Evolutionary conservation across 164 flowering plant species (phyloP).

Genomic region (Macadamia integrifolia): DNA sequence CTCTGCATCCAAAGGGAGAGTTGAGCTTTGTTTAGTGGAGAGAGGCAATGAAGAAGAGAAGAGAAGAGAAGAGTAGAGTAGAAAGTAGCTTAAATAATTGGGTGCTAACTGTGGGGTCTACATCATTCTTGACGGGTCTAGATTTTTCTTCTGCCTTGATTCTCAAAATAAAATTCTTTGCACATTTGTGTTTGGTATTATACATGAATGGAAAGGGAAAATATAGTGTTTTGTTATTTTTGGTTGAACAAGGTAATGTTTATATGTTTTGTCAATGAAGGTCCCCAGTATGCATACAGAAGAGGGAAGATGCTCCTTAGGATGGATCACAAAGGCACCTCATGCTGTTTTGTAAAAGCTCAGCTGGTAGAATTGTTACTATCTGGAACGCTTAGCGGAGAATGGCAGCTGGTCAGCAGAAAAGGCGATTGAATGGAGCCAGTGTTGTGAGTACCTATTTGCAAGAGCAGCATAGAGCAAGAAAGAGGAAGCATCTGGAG

Average conservation of each 20-base stretch:
- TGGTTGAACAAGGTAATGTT: background rate
- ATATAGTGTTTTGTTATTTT: background rate
- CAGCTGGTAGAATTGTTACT: background rate
- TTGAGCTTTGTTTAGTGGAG: background rate
- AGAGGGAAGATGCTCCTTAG: background rate
- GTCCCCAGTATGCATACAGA: background rate
- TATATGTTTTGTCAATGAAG: slow-evolving; percentile 9
- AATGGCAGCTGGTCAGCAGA: slow-evolving; percentile 79
- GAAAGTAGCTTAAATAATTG: background rate
- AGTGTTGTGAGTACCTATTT: slow-evolving; percentile 35
- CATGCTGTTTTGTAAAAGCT: background rate
- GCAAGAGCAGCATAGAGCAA: slow-evolving; percentile 35
- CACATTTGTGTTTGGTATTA: background rate
- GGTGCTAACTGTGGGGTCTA: background rate
- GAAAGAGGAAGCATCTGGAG: slow-evolving; percentile 40
- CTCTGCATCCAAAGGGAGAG: background rate
- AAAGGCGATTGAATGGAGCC: slow-evolving; percentile 49
- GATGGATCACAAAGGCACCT: slow-evolving; percentile 1
- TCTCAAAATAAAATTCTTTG: background rate
- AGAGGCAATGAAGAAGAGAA: background rate
- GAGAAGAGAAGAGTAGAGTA: too few species aligned
- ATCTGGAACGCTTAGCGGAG: slow-evolving; percentile 9
- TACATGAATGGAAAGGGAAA: background rate
- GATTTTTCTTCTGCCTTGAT: background rate
- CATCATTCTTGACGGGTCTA: background rate